Conservation (phyloP, 768 basidiomycete species). For the Lactifluus rugatus region DNA sequence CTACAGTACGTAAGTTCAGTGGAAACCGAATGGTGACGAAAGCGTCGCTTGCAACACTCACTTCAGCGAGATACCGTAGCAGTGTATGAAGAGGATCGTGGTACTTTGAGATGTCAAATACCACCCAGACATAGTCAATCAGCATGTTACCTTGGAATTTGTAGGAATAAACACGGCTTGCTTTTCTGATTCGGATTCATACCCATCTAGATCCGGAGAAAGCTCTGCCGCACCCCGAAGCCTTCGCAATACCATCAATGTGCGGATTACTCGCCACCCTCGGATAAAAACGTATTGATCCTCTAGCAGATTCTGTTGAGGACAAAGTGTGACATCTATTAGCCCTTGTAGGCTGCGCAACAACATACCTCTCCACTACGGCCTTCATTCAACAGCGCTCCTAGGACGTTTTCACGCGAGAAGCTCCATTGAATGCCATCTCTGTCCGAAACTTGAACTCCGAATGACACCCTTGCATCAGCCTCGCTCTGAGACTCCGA, state of each 20-base stretch:
- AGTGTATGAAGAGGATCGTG: neutral
- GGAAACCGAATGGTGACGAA: neutral
- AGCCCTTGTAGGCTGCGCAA: neutral
- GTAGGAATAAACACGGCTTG: neutral
- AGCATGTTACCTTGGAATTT: neutral
- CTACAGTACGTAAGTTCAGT: neutral
- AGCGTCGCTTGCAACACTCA: neutral
- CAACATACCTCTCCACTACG: neutral
- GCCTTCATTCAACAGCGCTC: neutral
- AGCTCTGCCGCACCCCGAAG: neutral
- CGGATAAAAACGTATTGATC: neutral
- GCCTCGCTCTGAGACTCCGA: neutral
- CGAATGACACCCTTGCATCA: neutral
- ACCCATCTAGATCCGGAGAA: neutral
- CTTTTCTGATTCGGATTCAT: neutral
- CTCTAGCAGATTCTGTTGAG: neutral
- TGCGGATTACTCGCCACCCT: neutral
- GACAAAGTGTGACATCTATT: neutral
- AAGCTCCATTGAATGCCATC: neutral
- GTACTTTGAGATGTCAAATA: neutral
- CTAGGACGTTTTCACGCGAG: neutral
- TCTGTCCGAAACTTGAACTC: neutral
- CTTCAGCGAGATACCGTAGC: neutral
- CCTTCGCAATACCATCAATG: neutral
- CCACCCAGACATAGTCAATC: neutral